Base-by-base conservation (phyloP, 78 protist genomes). In the Isochrysis galbana region DNA sequence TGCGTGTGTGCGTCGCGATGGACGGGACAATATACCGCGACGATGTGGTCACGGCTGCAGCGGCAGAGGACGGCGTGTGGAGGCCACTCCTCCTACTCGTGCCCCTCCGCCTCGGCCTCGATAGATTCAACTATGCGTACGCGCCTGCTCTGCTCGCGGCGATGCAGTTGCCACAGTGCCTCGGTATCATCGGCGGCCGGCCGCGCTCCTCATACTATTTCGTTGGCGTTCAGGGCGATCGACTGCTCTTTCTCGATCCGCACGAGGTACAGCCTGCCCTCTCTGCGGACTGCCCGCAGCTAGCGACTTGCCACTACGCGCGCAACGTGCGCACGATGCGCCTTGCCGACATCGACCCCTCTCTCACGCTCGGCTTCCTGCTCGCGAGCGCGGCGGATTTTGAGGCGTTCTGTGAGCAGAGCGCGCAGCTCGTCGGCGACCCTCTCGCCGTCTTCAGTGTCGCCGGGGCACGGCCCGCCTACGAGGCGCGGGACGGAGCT, bases 111-210 rank as follows among this genome's bases (percentile, higher is more conserved):
- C 91, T 61, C 22, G 86, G 91, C 11, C 78, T 88, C 61, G 36
- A 47, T 14, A 0, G 32, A 19, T 17, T 88, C 25, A 10, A 88
- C 80, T 19, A 36, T 22, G 32, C 4, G 41, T 88, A 88, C 51
- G 91, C 21, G 41, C 88, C 48, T 1, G 17, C 48, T 17, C 34
- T 88, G 29, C 4, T 23, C 23, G 38, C 29, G 38, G 44, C 32
- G 39, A n/a, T 61, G 11, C 3, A 22, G 39, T 38, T 88, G 34
- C 82, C 41, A 0, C 42, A 88, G 83, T 29, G 46, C 80, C 39
- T 47, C 26, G 91, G 91, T 0, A 29, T 88, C 34, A 38, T 88
- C 54, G 91, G 91, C 34, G 91, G 91, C 38, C 47, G 80, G 91
- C 91, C 91, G 38, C 46, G 78, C 36, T 1, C 25, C 38, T 25